Base-by-base conservation (phyloP, 148 eudicot species). In the Nepenthes gracilis region DNA sequence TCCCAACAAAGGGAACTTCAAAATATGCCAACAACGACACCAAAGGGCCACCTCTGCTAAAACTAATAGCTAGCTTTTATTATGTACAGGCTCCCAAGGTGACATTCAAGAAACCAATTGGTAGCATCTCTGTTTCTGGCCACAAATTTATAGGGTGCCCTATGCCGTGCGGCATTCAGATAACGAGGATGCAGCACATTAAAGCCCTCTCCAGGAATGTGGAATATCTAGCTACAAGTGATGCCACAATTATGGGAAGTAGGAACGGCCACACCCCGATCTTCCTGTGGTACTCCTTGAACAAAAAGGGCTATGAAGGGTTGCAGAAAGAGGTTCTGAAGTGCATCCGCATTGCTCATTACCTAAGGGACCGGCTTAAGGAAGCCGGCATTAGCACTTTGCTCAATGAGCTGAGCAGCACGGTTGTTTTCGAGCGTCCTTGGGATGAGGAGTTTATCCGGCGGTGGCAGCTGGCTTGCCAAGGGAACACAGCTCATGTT, bases 91-190 rank as follows among this genome's bases (percentile, higher is more conserved):
- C 97, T 36, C 97, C 97, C 13, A 88, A 89, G 70, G 97, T 89
- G 2, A 60, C 84, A 32, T 89, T 89, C 71, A 83, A 83, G 75
- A 89, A 89, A 74, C 97, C 97, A 11, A 86, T 89, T 14, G 97
- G 97, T 15, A 83, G 97, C 62, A 94, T 89, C 36, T 86, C 94
- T 71, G 97, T 89, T 6, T 89, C 97, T 35, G 90, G 97, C 59
- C 94, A 86, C 77, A 89, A 89, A 75, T 86, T 89, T 63, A 88
- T 89, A 10, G 97, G 97, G 45, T 89, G 97, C 72, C 97, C 97
- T 13, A 82, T 89, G 97, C 97, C 97, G 5, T 89, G 97, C 62
- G 94, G 97, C 48, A 81, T 89, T 47, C 97, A 89, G 63, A 59
- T 89, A 37, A 89, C 97, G 59, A 84, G 97, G 59, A 78, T 86